phyloP scores from a whole-genome alignment of 2,329 filamentous ascomycete genomes.

The Alternaria ventricosa region DNA sequence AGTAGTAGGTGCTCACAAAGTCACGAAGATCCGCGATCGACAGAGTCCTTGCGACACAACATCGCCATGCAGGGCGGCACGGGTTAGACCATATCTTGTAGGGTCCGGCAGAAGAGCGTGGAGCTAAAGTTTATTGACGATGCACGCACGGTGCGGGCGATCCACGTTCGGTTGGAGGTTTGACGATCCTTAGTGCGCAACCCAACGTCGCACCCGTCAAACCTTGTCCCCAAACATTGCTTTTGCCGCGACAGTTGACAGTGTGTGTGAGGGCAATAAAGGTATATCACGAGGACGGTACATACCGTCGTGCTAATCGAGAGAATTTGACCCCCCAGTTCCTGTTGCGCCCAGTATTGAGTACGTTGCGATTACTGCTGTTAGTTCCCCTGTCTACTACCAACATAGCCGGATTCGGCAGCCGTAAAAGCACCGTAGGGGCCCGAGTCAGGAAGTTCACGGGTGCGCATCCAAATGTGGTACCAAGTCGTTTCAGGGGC shows the following conservation, averaged over 20 bases:
- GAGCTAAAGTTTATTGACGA: slow-evolving; percentile 34
- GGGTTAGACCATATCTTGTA: slow-evolving; percentile 31
- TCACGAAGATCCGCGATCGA: slow-evolving; percentile 22
- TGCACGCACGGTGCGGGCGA: slow-evolving; percentile 22
- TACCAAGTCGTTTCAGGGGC: slow-evolving; percentile 32
- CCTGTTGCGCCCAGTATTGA: not conserved
- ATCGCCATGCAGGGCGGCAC: slow-evolving; percentile 23
- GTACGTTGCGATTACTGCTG: not conserved
- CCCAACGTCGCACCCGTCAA: slow-evolving; percentile 30
- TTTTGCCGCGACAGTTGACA: slow-evolving; percentile 20
- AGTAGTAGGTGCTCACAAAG: slow-evolving; percentile 11
- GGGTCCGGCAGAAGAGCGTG: slow-evolving; percentile 23
- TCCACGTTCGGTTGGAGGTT: slow-evolving; percentile 32
- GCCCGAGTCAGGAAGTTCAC: slow-evolving; percentile 25
- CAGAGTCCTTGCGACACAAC: slow-evolving; percentile 29
- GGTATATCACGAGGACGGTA: not conserved
- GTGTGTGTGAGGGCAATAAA: slow-evolving; percentile 10
- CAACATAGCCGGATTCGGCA: slow-evolving; percentile 4
- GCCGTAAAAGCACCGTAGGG: slow-evolving; percentile 9
- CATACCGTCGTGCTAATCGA: not conserved
- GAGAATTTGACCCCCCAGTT: not conserved
- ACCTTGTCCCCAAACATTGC: slow-evolving; percentile 23
- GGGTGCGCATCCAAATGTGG: slow-evolving; percentile 20
- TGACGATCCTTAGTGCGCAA: slow-evolving; percentile 30
- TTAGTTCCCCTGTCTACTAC: slow-evolving; percentile 2